Base-by-base conservation (phyloP, 1,139 yeast species). In the Spathaspora sp. region DNA sequence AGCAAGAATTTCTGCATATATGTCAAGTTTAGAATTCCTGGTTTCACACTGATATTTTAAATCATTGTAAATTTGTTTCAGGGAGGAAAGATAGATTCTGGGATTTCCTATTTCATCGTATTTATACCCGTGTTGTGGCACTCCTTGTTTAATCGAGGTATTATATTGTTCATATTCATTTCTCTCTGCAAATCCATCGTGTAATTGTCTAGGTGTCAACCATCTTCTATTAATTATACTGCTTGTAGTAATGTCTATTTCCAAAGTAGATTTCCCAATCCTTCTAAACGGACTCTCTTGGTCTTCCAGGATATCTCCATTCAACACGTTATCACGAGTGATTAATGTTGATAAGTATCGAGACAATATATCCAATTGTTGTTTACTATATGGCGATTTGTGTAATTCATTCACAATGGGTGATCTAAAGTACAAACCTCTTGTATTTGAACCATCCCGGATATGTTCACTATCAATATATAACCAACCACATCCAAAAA, bases 401-500 rank as follows among this genome's bases (percentile, higher is more conserved):
- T 44, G 49, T 7, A 43, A 17, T 8, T 47, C 43, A 3, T 50
- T 48, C 4, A 49, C 49, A 1, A 78, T 42, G 0, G 83, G 82
- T 8, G 59, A 55, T 42, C 82, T 56, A 59, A 76, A 75, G 46
- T 61, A 68, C 38, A 65, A 60, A 2, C 57, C 54, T 20, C 43
- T 46, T 1, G 43, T 46, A 20, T 47, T 44, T 24, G 48, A 25
- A 17, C 45, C 47, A 26, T 38, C 42, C 7, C 39, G 31, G 8
- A 45, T 38, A 33, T 37, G 41, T 17, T 50, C 46, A 9, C 57
- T 44, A 27, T 53, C 48, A 48, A 77, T 46, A 18, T 74, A 68
- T 33, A 93, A 51, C 90, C 95, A 86, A 5, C 86, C 84, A 63
- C 97, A 89, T 0, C 97, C 95, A 61, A 78, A 89, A 34, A 91